Conservation (phyloP, 768 basidiomycete genomes). For the Hygrocybe coccinea region DNA sequence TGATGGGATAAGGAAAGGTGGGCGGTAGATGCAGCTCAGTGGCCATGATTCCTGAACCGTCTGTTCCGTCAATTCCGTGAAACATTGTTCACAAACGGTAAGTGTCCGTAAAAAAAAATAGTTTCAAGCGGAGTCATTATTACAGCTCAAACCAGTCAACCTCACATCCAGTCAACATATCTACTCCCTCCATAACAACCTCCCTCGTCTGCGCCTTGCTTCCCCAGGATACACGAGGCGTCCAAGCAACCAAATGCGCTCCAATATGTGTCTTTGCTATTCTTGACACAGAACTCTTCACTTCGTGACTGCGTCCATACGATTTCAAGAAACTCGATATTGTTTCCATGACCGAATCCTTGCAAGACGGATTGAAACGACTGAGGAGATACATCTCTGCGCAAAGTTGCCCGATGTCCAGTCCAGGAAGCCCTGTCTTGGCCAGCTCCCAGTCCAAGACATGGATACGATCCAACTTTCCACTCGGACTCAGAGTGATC, state of each 20-base stretch:
- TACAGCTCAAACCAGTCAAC: not conserved
- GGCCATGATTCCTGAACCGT: constrained; percentile 35
- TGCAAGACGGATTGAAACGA: constrained; percentile 41
- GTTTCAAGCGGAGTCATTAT: not conserved
- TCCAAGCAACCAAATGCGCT: constrained; percentile 49
- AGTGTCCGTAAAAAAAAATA: not conserved
- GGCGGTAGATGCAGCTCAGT: constrained; percentile 75
- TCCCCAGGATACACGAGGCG: constrained; percentile 40
- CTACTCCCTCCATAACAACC: constrained; percentile 48
- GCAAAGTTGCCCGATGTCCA: constrained; percentile 47
- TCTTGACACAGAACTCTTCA: constrained; percentile 27
- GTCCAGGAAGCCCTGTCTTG: constrained; percentile 42
- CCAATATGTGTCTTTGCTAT: constrained; percentile 45
- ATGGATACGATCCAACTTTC: too few relatives aligned
- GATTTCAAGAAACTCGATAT: constrained; percentile 21
- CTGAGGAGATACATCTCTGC: constrained; percentile 53
- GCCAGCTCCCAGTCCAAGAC: constrained; percentile 14
- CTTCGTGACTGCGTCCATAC: too few relatives aligned
- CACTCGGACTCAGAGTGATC: constrained; percentile 28
- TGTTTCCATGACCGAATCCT: constrained; percentile 32
- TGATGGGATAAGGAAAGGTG: constrained; percentile 83
- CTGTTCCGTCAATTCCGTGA: not conserved
- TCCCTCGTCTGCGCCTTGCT: constrained; percentile 42
- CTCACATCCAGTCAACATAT: constrained; percentile 25
- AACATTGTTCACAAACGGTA: not conserved